A percentile compares a stretch with the other conserved stretches of the same genome.
Evolutionary conservation across 495 filamentous ascomycete genomes (phyloP).

Genomic region (Chaetomium fimeti): DNA sequence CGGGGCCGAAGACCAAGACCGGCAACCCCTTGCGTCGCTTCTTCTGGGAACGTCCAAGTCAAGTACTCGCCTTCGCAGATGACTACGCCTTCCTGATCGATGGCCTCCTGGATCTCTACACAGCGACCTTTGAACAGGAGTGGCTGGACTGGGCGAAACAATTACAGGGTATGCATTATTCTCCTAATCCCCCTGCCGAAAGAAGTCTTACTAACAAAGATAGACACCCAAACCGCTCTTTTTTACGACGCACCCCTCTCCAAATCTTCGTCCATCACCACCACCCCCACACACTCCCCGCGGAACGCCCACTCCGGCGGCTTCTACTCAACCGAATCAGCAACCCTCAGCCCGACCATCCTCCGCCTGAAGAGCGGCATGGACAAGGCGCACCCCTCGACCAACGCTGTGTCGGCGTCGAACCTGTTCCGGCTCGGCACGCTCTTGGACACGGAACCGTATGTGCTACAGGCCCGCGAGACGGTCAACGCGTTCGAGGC

Average conservation of each 20-base stretch:
- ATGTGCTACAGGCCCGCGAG: conserved; percentile 62
- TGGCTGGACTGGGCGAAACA: conserved; percentile 82
- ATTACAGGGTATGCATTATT: conserved; percentile 62
- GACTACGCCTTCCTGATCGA: conserved; percentile 91
- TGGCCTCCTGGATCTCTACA: conserved; percentile 83
- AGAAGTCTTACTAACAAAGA: background rate
- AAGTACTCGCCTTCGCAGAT: conserved; percentile 80
- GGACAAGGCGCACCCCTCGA: conserved; percentile 83
- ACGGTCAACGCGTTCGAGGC: conserved; percentile 83
- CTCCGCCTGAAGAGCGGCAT: conserved; percentile 91
- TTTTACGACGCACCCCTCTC: conserved; percentile 59
- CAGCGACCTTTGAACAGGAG: conserved; percentile 76
- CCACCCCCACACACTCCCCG: conserved; percentile 34
- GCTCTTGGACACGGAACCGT: conserved; percentile 53
- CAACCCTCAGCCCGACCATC: conserved; percentile 66
- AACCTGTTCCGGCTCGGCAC: conserved; percentile 79
- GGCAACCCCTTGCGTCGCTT: conserved; percentile 66
- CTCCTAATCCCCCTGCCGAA: conserved; percentile 29
- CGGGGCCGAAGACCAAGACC: conserved; percentile 45
- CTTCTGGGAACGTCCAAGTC: conserved; percentile 67
- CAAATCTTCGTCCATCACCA: conserved; percentile 19
- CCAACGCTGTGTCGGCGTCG: conserved; percentile 77
- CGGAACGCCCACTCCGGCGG: conserved; percentile 55
- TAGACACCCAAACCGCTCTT: conserved; percentile 63
- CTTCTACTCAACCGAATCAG: conserved; percentile 81